Percentiles rank a stretch among this genome's conserved stretches.
These are phyloP conservation scores for Naganishia albida DNA, from an alignment of 1,284 basidiomycete genomes.

Conservation along the genomic window DNA sequence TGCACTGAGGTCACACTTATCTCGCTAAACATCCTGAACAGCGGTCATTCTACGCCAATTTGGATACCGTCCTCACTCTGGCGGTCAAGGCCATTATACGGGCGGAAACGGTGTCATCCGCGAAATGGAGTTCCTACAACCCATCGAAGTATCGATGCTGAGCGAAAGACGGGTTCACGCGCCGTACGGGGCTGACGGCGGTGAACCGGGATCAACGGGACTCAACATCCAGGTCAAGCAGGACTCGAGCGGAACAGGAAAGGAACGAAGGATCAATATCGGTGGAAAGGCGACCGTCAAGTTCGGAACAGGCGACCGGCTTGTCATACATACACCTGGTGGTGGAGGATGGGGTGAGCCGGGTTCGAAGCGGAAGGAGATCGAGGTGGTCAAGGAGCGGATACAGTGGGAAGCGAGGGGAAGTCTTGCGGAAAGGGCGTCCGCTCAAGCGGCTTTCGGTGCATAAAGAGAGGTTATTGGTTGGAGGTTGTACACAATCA, in stretches of 20 bases:
- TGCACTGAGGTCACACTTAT: too few species aligned
- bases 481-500: too few species aligned
- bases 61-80: slow-evolving; percentile 72
- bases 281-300: slow-evolving; percentile 83
- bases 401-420: slow-evolving; percentile 68
- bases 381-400: slow-evolving; percentile 27
- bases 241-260: slow-evolving; percentile 32
- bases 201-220: slow-evolving; percentile 54
- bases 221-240: slow-evolving; percentile 31
- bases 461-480: not conserved
- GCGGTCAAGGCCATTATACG: slow-evolving; percentile 72
- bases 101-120: slow-evolving; percentile 88
- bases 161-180: slow-evolving; percentile 75
- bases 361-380: slow-evolving; percentile 49
- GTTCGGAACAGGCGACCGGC: slow-evolving; percentile 61
- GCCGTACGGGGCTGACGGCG: slow-evolving; percentile 89
- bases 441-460: slow-evolving; percentile 27
- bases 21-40: not conserved
- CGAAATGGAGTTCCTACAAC: slow-evolving; percentile 83
- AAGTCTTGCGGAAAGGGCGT: slow-evolving; percentile 65
- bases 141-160: slow-evolving; percentile 76
- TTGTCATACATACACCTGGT: slow-evolving; percentile 77
- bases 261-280: slow-evolving; percentile 81
- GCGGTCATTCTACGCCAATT: slow-evolving; percentile 83
- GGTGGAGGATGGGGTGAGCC: slow-evolving; percentile 82